Evolutionary conservation across 768 basidiomycete species (phyloP).

Genomic region (Cantharellus cinnabarinus): DNA sequence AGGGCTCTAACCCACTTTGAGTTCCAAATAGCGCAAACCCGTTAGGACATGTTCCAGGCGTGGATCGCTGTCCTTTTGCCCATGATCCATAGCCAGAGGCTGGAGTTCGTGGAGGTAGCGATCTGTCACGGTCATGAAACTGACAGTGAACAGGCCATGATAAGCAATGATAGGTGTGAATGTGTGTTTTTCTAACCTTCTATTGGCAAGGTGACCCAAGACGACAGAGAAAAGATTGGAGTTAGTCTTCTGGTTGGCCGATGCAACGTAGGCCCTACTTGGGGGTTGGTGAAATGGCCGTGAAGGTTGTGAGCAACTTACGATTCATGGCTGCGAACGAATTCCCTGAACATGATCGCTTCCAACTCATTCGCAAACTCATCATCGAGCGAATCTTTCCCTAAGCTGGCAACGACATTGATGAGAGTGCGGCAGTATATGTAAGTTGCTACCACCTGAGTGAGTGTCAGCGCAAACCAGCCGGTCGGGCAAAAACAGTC

Average conservation of each 20-base stretch:
- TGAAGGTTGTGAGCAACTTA: background rate
- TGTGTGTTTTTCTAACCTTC: conserved; percentile 33
- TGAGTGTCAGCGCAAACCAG: background rate
- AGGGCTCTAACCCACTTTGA: conserved; percentile 33
- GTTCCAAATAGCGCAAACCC: conserved; percentile 60
- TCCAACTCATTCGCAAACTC: conserved; percentile 63
- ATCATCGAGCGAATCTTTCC: conserved; percentile 63
- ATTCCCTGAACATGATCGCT: conserved; percentile 74
- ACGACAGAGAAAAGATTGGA: conserved; percentile 66
- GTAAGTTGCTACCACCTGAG: conserved; percentile 53
- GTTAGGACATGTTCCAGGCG: conserved; percentile 71
- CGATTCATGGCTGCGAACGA: conserved; percentile 40
- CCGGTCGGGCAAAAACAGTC: background rate
- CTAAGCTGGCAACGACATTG: conserved; percentile 46
- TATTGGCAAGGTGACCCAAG: conserved; percentile 63
- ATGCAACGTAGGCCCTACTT: conserved; percentile 35
- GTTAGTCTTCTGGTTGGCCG: conserved; percentile 60
- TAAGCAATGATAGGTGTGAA: background rate
- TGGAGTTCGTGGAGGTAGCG: conserved; percentile 64
- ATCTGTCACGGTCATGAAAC: conserved; percentile 85
- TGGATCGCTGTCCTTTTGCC: conserved; percentile 60
- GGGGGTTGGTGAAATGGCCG: conserved; percentile 4
- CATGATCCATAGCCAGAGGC: conserved; percentile 52
- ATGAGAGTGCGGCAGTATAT: conserved; percentile 79
- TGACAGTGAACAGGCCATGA: conserved; percentile 12